A percentile compares a stretch with the other conserved stretches of the same genome.
These are phyloP conservation scores for Paramecium pentaurelia DNA, from an alignment of 73 alveolate genomes.

Conservation along the genomic window DNA sequence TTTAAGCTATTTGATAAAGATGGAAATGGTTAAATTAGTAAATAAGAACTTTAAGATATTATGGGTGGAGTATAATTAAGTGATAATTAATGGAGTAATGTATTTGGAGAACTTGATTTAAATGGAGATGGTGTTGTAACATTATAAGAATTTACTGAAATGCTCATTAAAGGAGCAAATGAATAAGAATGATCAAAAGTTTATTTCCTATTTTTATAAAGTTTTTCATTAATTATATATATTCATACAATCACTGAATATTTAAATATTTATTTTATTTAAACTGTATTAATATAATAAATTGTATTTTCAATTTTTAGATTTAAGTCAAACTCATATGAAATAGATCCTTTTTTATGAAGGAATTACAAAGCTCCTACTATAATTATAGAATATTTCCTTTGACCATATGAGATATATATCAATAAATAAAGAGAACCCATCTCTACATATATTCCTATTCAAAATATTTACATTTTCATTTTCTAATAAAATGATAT, in stretches of 20 bases:
- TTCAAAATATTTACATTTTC: too few species aligned
- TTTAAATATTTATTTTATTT: too few species aligned
- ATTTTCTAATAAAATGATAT: too few species aligned
- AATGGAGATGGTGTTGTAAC: slow-evolving; percentile 41
- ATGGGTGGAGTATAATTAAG: slow-evolving; percentile 31
- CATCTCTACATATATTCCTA: too few species aligned
- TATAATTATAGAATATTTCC: too few species aligned
- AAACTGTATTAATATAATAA: too few species aligned
- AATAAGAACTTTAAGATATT: slow-evolving; percentile 18
- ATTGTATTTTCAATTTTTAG: too few species aligned
- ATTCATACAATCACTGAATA: not conserved
- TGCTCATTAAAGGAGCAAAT: not conserved
- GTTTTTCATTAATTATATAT: not conserved
- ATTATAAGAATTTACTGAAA: not conserved
- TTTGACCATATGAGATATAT: too few species aligned
- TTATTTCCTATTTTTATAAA: not conserved
- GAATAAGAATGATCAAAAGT: not conserved
- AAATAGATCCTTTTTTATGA: too few species aligned
- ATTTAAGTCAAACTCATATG: too few species aligned
- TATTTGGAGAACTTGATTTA: not conserved
- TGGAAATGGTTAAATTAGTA: slow-evolving; percentile 33
- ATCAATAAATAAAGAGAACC: too few species aligned
- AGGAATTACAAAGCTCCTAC: too few species aligned
- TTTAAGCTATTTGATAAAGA: slow-evolving; percentile 35
- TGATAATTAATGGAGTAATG: slow-evolving; percentile 36